phyloP scores from a whole-genome alignment of 345 rosid genomes.

The Firmiana major region DNA sequence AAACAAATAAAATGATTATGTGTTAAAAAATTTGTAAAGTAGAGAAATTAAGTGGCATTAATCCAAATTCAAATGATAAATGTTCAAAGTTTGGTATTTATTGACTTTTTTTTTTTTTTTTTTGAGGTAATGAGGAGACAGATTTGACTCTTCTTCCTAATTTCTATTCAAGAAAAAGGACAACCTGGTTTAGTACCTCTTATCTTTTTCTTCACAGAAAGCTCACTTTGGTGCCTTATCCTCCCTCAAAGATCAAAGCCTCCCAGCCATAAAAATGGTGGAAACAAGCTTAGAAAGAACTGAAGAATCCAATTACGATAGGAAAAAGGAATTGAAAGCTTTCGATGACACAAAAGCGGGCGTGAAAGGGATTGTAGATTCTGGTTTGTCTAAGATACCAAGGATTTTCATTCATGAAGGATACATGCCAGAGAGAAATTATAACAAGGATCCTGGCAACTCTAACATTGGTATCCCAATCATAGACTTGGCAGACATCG shows the following conservation, averaged over 20 bases:
- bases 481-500: conserved; percentile 28
- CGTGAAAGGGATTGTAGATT: conserved; percentile 18
- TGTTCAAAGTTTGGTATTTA: no score
- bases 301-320: neutral
- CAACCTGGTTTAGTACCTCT: no score
- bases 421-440: neutral
- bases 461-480: conserved; percentile 25
- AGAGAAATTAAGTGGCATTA: no score
- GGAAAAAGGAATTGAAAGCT: conserved; percentile 11
- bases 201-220: no score
- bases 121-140: no score
- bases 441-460: neutral
- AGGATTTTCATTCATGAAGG: neutral
- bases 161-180: no score
- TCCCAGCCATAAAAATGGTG: neutral
- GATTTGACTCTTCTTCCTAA: no score
- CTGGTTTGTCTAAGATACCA: neutral
- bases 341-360: conserved; percentile 20
- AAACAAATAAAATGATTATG: no score
- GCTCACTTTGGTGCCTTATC: neutral
- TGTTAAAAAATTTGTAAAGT: no score
- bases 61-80: no score
- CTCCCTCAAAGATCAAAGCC: neutral
- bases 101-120: no score
- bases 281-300: neutral